Evolutionary conservation across 2,329 filamentous ascomycete genomes (phyloP).

Genomic region (Penicillium verrucosum): DNA sequence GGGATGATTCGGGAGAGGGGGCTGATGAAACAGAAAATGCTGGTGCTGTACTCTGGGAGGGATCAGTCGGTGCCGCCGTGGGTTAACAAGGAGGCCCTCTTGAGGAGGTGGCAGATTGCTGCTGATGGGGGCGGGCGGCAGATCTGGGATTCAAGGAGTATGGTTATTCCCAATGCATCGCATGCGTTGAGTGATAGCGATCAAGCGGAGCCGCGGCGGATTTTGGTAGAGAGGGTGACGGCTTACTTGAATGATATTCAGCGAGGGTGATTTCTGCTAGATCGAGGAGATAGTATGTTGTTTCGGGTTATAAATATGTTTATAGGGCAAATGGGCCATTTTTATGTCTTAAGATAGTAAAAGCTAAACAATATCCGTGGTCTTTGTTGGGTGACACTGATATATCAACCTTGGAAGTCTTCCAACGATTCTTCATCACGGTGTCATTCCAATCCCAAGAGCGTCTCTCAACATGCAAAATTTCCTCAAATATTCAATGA

Average conservation of each 20-base stretch:
- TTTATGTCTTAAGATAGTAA: background rate
- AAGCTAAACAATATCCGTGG: background rate
- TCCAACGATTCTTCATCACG: background rate
- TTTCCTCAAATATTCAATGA: background rate
- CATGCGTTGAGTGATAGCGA: slow-evolving; percentile 28
- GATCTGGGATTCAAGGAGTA: slow-evolving; percentile 48
- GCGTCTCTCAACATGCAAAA: background rate
- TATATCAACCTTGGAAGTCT: background rate
- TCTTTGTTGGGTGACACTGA: background rate
- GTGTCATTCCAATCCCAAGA: background rate
- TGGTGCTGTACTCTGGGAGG: slow-evolving; percentile 46
- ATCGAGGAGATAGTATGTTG: background rate
- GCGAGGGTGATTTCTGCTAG: slow-evolving; percentile 3
- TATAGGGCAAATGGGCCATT: background rate
- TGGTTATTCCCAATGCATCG: slow-evolving; percentile 45
- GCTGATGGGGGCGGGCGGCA: slow-evolving; percentile 31
- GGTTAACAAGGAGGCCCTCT: slow-evolving; percentile 43
- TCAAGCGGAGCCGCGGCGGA: slow-evolving; percentile 45
- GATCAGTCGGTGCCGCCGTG: slow-evolving; percentile 45
- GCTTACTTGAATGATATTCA: slow-evolving; percentile 46
- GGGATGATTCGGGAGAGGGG: slow-evolving; percentile 42
- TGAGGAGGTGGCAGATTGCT: slow-evolving; percentile 42
- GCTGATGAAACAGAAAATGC: slow-evolving; percentile 36
- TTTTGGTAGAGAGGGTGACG: slow-evolving; percentile 49
- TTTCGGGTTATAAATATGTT: background rate